A percentile compares a stretch with the other conserved stretches of the same genome.
phyloP scores from a whole-genome alignment of 2,329 filamentous ascomycete genomes.

The Anisogramma anomala region DNA sequence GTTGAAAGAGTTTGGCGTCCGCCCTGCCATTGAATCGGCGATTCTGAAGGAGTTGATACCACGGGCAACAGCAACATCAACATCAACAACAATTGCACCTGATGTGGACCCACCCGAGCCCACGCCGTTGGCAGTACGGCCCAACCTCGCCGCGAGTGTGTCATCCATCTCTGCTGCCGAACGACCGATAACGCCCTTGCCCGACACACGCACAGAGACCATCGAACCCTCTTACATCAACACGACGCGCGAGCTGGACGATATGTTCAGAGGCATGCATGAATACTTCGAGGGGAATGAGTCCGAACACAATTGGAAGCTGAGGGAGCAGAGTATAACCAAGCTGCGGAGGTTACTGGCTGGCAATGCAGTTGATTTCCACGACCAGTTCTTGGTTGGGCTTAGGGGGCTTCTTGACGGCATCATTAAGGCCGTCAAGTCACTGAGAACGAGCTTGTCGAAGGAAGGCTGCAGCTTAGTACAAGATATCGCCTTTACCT shows the following conservation, averaged over 20 bases:
- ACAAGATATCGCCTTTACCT: slow-evolving; percentile 69
- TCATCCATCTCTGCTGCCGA: slow-evolving; percentile 42
- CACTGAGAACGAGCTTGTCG: slow-evolving; percentile 78
- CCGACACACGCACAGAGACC: slow-evolving; percentile 53
- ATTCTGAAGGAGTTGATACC: slow-evolving; percentile 66
- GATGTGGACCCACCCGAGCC: slow-evolving; percentile 3
- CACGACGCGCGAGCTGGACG: slow-evolving; percentile 77
- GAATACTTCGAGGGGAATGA: slow-evolving; percentile 77
- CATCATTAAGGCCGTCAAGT: slow-evolving; percentile 74
- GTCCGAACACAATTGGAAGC: slow-evolving; percentile 81
- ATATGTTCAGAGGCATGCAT: slow-evolving; percentile 72
- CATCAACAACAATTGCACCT: slow-evolving; percentile 7
- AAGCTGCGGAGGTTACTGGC: slow-evolving; percentile 69
- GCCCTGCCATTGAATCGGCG: slow-evolving; percentile 71
- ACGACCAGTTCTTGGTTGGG: slow-evolving; percentile 55
- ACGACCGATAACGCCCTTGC: slow-evolving; percentile 48
- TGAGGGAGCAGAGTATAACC: slow-evolving; percentile 67
- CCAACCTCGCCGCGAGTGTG: slow-evolving; percentile 38
- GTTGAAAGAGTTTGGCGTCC: slow-evolving; percentile 70
- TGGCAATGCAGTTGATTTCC: slow-evolving; percentile 74
- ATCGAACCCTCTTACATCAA: slow-evolving; percentile 77
- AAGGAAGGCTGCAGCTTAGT: slow-evolving; percentile 75
- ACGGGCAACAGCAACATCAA: no score
- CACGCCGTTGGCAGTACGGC: slow-evolving; percentile 29
- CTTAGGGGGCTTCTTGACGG: slow-evolving; percentile 72